These are phyloP conservation scores for Boeremia lycopersici DNA, from an alignment of 2,329 filamentous ascomycete species.

Conservation along the genomic window DNA sequence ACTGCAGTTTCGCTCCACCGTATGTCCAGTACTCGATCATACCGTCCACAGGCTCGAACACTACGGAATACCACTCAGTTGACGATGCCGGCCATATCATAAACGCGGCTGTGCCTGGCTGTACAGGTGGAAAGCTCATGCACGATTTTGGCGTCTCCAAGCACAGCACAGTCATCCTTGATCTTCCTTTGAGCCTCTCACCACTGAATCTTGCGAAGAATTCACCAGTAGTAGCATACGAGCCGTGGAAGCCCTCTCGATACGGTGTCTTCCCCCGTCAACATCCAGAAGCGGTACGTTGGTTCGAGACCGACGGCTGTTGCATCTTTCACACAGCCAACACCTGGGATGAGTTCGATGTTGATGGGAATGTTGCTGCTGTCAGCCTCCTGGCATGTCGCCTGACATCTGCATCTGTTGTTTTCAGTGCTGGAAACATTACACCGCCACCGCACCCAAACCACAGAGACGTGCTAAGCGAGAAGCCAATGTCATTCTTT, in stretches of 20 bases:
- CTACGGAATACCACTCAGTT: background rate
- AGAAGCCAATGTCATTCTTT: conserved; percentile 54
- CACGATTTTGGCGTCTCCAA: conserved; percentile 75
- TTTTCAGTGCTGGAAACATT: conserved; percentile 70
- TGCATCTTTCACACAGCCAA: conserved; percentile 77
- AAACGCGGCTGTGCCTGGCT: conserved; percentile 64
- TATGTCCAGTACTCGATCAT: conserved; percentile 71
- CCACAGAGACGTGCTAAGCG: conserved; percentile 38
- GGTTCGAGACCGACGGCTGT: conserved; percentile 72
- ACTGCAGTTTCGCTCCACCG: conserved; percentile 68
- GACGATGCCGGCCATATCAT: conserved; percentile 45
- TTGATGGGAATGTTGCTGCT: conserved; percentile 42
- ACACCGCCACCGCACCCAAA: conserved; percentile 54
- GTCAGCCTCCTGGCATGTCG: conserved; percentile 72
- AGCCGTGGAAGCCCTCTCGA: conserved; percentile 62
- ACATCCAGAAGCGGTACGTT: conserved; percentile 62
- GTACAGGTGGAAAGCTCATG: conserved; percentile 73
- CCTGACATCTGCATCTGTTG: conserved; percentile 67
- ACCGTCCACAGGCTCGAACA: conserved; percentile 38
- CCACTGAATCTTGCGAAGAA: conserved; percentile 65
- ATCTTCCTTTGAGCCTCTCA: conserved; percentile 70
- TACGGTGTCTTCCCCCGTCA: conserved; percentile 72
- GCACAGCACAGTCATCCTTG: conserved; percentile 69
- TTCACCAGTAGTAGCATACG: conserved; percentile 64
- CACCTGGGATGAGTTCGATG: conserved; percentile 64